Evolutionary conservation across 164 flowering plant species (phyloP).

Genomic region (Litsea cubeba): DNA sequence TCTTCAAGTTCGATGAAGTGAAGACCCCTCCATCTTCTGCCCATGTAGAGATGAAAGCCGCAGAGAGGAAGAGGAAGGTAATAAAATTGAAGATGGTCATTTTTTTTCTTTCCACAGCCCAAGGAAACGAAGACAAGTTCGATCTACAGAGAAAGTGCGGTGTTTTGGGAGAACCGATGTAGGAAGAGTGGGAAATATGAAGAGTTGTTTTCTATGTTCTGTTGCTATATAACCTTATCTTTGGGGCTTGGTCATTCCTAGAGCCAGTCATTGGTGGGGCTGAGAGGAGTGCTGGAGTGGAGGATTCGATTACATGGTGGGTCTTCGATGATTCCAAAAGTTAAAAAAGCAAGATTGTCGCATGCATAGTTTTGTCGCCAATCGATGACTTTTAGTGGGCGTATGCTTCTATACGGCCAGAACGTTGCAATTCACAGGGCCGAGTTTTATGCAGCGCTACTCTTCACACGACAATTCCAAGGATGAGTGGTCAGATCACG

Average conservation of each 20-base stretch:
- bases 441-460: too few relatives aligned
- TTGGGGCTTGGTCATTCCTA: too few relatives aligned
- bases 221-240: neutral
- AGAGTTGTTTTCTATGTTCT: neutral
- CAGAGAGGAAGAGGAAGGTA: neutral
- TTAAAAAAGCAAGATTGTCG: neutral
- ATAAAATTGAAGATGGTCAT: neutral
- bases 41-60: slow-evolving; percentile 1
- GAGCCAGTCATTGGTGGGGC: neutral
- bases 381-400: neutral
- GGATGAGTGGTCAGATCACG: too few relatives aligned
- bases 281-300: neutral
- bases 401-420: too few relatives aligned
- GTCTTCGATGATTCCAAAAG: neutral
- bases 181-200: neutral
- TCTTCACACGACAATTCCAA: too few relatives aligned
- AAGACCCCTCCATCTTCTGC: neutral
- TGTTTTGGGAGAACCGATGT: neutral
- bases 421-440: too few relatives aligned
- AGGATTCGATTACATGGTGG: neutral
- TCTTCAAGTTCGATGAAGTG: neutral
- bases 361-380: neutral
- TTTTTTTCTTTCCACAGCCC: neutral
- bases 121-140: neutral
- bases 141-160: too few relatives aligned